These are phyloP conservation scores for Thymus mandschuricus DNA, from an alignment of 257 asterid genomes.

Conservation along the genomic window DNA sequence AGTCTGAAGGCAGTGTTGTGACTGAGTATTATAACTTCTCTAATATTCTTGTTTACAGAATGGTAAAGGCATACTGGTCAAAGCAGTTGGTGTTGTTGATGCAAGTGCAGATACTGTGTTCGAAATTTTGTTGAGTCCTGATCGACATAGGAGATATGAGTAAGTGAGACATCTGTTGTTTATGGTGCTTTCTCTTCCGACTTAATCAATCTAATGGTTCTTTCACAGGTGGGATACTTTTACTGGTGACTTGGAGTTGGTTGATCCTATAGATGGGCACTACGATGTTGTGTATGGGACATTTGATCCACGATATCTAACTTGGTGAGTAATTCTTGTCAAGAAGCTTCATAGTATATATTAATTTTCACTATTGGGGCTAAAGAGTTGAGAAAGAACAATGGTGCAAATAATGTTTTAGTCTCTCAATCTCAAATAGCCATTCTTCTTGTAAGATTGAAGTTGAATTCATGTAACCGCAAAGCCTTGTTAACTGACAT, in stretches of 20 bases:
- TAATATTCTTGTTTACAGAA: slow-evolving; percentile 46
- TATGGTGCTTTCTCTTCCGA: slow-evolving; percentile 28
- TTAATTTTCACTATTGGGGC: slow-evolving; percentile 23
- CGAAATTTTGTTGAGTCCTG: slow-evolving; percentile 75
- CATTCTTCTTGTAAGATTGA: slow-evolving; percentile 6
- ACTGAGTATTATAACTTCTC: slow-evolving; percentile 26
- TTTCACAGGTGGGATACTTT: slow-evolving; percentile 93
- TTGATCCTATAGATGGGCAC: slow-evolving; percentile 81
- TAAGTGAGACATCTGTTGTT: slow-evolving; percentile 40
- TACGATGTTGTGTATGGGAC: slow-evolving; percentile 89
- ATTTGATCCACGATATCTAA: slow-evolving; percentile 73
- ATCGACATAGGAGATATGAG: slow-evolving; percentile 87
- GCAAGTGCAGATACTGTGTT: slow-evolving; percentile 94
- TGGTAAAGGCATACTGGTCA: slow-evolving; percentile 83
- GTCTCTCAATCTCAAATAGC: slow-evolving; percentile 16
- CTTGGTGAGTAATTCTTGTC: slow-evolving; percentile 56
- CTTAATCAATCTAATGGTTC: slow-evolving; percentile 39
- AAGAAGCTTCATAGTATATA: slow-evolving; percentile 14
- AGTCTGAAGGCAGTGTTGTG: slow-evolving; percentile 10
- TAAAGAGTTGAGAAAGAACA: slow-evolving; percentile 23
- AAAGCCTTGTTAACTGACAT: not conserved
- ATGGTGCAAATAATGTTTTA: slow-evolving; percentile 16
- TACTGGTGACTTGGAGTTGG: slow-evolving; percentile 89
- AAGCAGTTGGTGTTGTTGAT: slow-evolving; percentile 93
- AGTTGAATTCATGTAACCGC: not conserved